Evolutionary conservation across 164 flowering plant species (phyloP), one percentile per base, ranked within the genome.

Genomic region (Chloranthus sessilifolius): DNA sequence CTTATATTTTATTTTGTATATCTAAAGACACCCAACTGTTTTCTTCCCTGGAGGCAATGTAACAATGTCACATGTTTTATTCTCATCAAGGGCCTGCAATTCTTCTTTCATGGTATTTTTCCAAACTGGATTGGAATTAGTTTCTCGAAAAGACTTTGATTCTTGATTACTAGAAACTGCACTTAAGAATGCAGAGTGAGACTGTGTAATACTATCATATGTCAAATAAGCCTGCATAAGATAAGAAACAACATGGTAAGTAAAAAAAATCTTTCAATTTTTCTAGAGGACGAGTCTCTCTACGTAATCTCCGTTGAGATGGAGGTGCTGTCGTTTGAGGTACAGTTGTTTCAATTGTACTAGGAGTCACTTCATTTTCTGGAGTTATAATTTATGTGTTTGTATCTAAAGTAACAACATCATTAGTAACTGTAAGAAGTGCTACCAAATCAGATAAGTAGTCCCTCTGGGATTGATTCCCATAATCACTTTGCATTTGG

Each of bases 161-260:
- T 43, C 26, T 10, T 6, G 47, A 20, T 21, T 1, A 17, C 7
- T 37, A 12, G 41, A 37, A 14, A 9, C 9, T 58, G 26, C 6
- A 10, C 2, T 7, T 5, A 4, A 50, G 23, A 39, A n/a, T n/a
- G n/a, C n/a, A n/a, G n/a, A n/a, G n/a, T n/a, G n/a, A n/a, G n/a
- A n/a, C n/a, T n/a, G n/a, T n/a, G n/a, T n/a, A 15, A 58, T 26
- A 41, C 50, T 50, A 12, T 26, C 28, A n/a, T 25, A 34, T 34
- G 37, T 23, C 8, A 23, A 43, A 43, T 41, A 34, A 31, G 35
- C 34, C 2, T 34, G 34, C 0, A 58, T 29, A 17, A 28, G 49
- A 41, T 38, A 38, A 38, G 41, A 16, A 5, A 15, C 5, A 38
- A 20, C 41, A 38, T 38, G 41, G 7, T 38, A 36, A 7, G 40